These are phyloP conservation scores for Acacia concinna DNA, from an alignment of 331 rosid genomes.

Conservation along the genomic window DNA sequence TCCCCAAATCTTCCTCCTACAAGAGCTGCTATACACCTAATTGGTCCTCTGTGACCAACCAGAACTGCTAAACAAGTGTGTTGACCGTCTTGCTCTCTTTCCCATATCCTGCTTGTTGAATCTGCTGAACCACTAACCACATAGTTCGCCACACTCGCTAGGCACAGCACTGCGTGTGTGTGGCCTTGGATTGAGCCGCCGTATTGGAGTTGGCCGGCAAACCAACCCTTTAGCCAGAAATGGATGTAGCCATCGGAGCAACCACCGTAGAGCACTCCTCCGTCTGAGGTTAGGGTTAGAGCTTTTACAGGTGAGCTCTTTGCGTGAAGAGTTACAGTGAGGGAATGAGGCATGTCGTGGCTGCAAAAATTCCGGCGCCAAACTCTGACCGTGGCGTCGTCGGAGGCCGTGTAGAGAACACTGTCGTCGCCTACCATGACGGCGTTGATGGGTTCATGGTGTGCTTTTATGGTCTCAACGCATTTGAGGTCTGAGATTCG, in stretches of 20 bases:
- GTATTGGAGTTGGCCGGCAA: slow-evolving; percentile 77
- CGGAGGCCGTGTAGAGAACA: slow-evolving; percentile 80
- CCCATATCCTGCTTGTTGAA: slow-evolving; percentile 79
- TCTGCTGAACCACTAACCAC: slow-evolving; percentile 90
- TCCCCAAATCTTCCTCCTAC: slow-evolving; percentile 40
- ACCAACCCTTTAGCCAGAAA: slow-evolving; percentile 83
- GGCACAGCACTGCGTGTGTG: slow-evolving; percentile 80
- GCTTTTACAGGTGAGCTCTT: slow-evolving; percentile 80
- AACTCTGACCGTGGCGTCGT: slow-evolving; percentile 77
- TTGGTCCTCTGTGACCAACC: slow-evolving; percentile 84
- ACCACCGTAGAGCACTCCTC: slow-evolving; percentile 66
- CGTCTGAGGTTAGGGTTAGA: slow-evolving; percentile 50
- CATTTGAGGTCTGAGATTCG: slow-evolving; percentile 81
- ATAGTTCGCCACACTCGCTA: slow-evolving; percentile 58
- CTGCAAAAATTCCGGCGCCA: slow-evolving; percentile 77
- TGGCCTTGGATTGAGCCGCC: slow-evolving; percentile 92
- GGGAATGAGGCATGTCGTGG: slow-evolving; percentile 67
- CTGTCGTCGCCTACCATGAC: slow-evolving; percentile 66
- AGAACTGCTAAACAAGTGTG: slow-evolving; percentile 76
- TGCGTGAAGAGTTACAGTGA: slow-evolving; percentile 71
- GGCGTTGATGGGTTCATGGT: slow-evolving; percentile 62
- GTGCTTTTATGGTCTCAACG: slow-evolving; percentile 89
- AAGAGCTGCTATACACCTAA: slow-evolving; percentile 60
- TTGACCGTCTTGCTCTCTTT: slow-evolving; percentile 55
- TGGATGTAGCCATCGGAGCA: slow-evolving; percentile 93